A percentile compares a stretch with the other conserved stretches of the same genome.
Conservation (phyloP, 371 early-diverging fungal species). For the Saksenaea vasiformis region DNA sequence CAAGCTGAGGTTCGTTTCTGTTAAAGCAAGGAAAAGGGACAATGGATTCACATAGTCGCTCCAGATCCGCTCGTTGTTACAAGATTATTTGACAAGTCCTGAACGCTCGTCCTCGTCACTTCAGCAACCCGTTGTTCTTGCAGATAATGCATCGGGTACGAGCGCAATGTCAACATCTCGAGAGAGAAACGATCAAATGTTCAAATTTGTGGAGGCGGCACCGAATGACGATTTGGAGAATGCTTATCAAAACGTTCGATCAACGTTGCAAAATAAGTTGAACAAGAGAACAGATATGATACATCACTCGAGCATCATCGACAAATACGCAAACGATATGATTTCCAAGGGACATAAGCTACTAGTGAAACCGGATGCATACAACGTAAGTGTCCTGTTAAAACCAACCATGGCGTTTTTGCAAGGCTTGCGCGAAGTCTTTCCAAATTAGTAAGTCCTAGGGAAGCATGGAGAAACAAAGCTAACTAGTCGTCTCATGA, state of each 20-base stretch:
- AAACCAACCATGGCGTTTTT: conserved; percentile 71
- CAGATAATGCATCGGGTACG: conserved; percentile 38
- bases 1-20: conserved; percentile 61
- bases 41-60: too few relatives aligned
- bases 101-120: conserved; percentile 32
- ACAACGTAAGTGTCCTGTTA: conserved; percentile 71
- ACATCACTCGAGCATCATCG: conserved; percentile 54
- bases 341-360: conserved; percentile 70
- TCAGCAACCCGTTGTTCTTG: conserved; percentile 13
- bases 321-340: conserved; percentile 66
- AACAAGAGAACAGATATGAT: conserved; percentile 11
- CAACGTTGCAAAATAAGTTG: conserved; percentile 27
- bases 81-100: conserved; percentile 70
- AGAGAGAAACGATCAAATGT: conserved; percentile 40
- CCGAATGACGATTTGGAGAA: conserved; percentile 25
- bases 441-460: conserved; percentile 52
- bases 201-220: conserved; percentile 44
- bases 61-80: conserved; percentile 67
- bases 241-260: conserved; percentile 44
- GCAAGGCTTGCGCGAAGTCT: conserved; percentile 54
- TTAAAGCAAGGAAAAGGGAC: background rate
- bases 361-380: conserved; percentile 67
- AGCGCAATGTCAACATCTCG: conserved; percentile 20
- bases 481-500: background rate
- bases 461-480: background rate